These are phyloP conservation scores for Eimeria sp. DNA, from an alignment of 169 alveolate species.

Conservation along the genomic window DNA sequence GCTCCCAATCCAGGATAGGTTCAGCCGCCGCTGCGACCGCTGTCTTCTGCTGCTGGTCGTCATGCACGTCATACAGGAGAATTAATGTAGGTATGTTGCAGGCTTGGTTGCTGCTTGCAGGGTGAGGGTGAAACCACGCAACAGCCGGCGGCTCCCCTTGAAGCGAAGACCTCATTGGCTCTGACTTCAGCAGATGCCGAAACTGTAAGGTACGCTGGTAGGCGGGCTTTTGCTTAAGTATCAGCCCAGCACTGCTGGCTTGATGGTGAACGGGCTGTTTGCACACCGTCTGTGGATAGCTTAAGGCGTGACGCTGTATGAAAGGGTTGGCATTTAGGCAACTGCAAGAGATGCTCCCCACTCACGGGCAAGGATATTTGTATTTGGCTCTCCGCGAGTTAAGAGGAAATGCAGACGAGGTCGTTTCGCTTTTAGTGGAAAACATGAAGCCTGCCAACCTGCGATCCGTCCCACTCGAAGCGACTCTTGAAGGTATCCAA, in stretches of 20 bases:
- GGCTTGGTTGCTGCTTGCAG: neutral
- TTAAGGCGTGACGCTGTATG: neutral
- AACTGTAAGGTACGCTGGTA: conserved; percentile 18
- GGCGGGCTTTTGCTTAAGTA: neutral
- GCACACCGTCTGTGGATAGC: neutral
- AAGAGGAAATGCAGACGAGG: conserved; percentile 65
- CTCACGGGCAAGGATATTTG: conserved; percentile 47
- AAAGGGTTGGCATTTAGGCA: conserved; percentile 27
- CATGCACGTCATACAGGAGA: neutral
- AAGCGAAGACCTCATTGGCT: neutral
- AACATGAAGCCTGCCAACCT: conserved; percentile 54
- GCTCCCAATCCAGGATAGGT: neutral
- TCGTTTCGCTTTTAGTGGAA: conserved; percentile 49
- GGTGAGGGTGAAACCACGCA: neutral
- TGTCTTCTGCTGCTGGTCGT: too few relatives aligned
- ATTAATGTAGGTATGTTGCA: neutral
- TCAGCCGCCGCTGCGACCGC: neutral
- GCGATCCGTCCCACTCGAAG: conserved; percentile 43
- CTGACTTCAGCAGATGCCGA: conserved; percentile 28
- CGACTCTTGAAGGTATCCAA: conserved; percentile 68
- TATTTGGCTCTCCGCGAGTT: conserved; percentile 68
- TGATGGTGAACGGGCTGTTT: neutral
- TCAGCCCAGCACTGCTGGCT: neutral
- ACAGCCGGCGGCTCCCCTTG: conserved; percentile 33
- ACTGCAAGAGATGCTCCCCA: conserved; percentile 72